Conservation (phyloP, 2,329 filamentous ascomycete species). For the Diplocarpon rosae region DNA sequence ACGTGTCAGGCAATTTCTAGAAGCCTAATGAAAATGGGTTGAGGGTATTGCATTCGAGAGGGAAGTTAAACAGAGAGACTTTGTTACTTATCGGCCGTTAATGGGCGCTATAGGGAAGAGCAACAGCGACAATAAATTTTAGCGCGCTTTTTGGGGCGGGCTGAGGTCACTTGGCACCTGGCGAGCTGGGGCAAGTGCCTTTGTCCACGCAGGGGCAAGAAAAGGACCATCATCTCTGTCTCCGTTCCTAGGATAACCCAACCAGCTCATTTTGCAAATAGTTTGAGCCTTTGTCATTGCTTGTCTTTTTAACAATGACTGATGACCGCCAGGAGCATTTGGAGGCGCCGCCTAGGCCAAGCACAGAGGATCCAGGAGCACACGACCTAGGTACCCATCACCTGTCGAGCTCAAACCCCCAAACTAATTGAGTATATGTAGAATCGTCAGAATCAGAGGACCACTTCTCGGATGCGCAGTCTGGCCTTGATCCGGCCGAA, state of each 20-base stretch:
- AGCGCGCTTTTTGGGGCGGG: not conserved
- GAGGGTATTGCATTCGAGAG: not conserved
- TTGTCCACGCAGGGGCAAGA: not conserved
- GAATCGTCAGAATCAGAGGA: slow-evolving; percentile 55
- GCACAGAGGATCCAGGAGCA: slow-evolving; percentile 44
- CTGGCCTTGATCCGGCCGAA: slow-evolving; percentile 33
- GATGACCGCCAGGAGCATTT: slow-evolving; percentile 30
- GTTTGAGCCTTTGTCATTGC: not conserved
- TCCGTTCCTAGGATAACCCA: not conserved
- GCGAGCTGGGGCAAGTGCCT: not conserved
- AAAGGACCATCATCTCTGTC: not conserved
- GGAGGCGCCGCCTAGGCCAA: slow-evolving; percentile 31
- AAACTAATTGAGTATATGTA: slow-evolving; percentile 16
- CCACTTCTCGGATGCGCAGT: slow-evolving; percentile 58
- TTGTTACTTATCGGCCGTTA: not conserved
- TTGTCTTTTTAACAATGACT: slow-evolving; percentile 13
- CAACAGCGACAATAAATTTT: not conserved
- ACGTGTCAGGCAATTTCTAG: not conserved
- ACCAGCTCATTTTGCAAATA: not conserved
- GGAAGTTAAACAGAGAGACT: not conserved
- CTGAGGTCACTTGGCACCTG: not conserved
- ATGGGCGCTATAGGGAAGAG: too few species aligned
- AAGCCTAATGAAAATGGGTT: not conserved
- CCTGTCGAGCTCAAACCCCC: not conserved
- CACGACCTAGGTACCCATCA: slow-evolving; percentile 43